Conservation (phyloP, 495 filamentous ascomycete genomes). For the Thermothielavioides terrestris region DNA sequence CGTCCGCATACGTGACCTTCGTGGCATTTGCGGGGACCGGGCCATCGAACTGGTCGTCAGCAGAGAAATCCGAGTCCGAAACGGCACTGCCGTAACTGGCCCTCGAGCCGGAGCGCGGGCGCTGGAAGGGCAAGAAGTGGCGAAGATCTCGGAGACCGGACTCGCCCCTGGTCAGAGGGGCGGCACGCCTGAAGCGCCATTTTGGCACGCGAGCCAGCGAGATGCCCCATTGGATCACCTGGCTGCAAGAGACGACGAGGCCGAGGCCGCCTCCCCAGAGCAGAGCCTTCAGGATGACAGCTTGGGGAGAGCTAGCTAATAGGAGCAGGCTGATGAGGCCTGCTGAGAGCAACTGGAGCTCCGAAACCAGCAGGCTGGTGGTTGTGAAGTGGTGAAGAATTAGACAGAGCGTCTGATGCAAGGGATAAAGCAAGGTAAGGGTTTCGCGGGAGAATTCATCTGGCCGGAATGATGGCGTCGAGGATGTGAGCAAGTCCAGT, state of each 20-base stretch:
- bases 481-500: conserved; percentile 26
- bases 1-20: background rate
- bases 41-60: conserved; percentile 14
- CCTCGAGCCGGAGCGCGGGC: conserved; percentile 21
- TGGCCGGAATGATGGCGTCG: background rate
- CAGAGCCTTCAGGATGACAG: conserved; percentile 68
- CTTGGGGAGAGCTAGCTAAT: conserved; percentile 73
- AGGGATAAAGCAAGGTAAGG: conserved; percentile 64
- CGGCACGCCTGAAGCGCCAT: conserved; percentile 68
- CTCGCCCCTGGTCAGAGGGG: conserved; percentile 17
- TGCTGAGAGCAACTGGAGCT: conserved; percentile 76
- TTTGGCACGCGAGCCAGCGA: conserved; percentile 77
- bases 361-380: conserved; percentile 75
- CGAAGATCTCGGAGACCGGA: conserved; percentile 19
- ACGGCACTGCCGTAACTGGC: conserved; percentile 1
- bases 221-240: conserved; percentile 79
- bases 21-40: background rate
- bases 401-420: conserved; percentile 73
- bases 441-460: conserved; percentile 46
- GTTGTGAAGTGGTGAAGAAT: conserved; percentile 72
- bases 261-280: conserved; percentile 83
- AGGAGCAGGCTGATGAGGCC: conserved; percentile 76
- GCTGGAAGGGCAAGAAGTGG: conserved; percentile 22
- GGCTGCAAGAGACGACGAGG: conserved; percentile 61
- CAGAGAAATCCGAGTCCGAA: conserved; percentile 15